Conservation (phyloP, 805 yeast species). For the Alloascoidea hylecoeti region DNA sequence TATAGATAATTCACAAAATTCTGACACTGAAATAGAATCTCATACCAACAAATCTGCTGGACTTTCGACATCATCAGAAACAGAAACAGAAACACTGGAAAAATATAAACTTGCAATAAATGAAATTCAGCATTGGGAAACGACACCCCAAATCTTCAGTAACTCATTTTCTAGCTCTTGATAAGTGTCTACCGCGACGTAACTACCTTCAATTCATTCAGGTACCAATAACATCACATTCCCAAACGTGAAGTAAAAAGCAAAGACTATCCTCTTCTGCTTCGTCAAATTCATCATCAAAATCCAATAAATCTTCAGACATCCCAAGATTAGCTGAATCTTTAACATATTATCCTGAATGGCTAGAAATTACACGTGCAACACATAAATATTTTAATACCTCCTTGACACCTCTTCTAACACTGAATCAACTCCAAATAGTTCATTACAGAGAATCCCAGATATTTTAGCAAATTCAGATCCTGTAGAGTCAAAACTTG, state of each 20-base stretch:
- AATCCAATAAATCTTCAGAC: not conserved
- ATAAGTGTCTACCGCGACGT: conserved; percentile 65
- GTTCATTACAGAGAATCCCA: no score
- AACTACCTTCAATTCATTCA: conserved; percentile 38
- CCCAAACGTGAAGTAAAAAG: conserved; percentile 2
- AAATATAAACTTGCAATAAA: no score
- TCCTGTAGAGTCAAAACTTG: conserved; percentile 4
- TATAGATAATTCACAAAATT: no score
- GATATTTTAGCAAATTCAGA: conserved; percentile 2
- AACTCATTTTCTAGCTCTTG: conserved; percentile 63
- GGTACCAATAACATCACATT: conserved; percentile 18
- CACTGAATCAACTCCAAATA: conserved; percentile 3
- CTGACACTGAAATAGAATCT: not conserved
- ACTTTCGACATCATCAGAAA: conserved; percentile 3
- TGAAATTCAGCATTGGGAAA: no score
- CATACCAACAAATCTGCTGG: not conserved
- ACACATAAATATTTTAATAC: conserved; percentile 11
- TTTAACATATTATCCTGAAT: conserved; percentile 19
- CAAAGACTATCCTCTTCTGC: conserved; percentile 5
- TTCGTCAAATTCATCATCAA: conserved; percentile 3
- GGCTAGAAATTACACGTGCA: conserved; percentile 19
- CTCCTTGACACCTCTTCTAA: no score
- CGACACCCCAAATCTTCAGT: no score
- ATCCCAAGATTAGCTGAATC: conserved; percentile 3
- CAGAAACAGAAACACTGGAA: conserved; percentile 7